These are phyloP conservation scores for Phragmites australis DNA, from an alignment of 176 grass and related monocot species.

Conservation along the genomic window DNA sequence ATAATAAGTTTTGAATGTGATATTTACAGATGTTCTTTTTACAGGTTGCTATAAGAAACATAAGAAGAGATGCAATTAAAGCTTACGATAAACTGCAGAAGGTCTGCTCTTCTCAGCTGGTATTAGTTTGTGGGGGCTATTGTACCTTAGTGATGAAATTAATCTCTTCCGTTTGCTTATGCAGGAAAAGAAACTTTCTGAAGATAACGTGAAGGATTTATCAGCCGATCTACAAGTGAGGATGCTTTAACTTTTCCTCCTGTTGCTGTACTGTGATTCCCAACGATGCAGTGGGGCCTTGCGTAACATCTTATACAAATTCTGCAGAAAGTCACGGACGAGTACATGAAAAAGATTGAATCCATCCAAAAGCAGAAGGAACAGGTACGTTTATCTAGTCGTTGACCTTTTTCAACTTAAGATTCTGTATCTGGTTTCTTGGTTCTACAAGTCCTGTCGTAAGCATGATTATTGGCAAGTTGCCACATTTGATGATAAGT, in stretches of 20 bases:
- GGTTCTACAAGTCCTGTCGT: neutral
- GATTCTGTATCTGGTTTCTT: neutral
- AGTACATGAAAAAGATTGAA: constrained; percentile 88
- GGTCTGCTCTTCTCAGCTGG: constrained; percentile 54
- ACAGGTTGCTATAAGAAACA: constrained; percentile 91
- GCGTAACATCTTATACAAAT: constrained; percentile 38
- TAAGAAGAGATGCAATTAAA: constrained; percentile 94
- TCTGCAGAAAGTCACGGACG: constrained; percentile 90
- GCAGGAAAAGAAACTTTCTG: constrained; percentile 97
- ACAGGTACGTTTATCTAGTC: constrained; percentile 42
- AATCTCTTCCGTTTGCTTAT: constrained; percentile 5
- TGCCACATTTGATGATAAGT: neutral
- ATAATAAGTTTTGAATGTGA: neutral
- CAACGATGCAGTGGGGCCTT: constrained; percentile 13
- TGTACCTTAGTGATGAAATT: constrained; percentile 25
- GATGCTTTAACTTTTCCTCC: neutral
- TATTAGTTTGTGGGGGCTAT: neutral
- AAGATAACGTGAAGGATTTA: constrained; percentile 83
- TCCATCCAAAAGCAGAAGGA: constrained; percentile 69
- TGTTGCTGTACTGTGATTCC: neutral
- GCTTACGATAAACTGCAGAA: constrained; percentile 96
- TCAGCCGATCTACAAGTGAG: constrained; percentile 70
- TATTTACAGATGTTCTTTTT: constrained; percentile 15
- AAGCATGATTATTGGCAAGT: neutral
- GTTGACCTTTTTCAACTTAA: neutral